phyloP scores from a whole-genome alignment of 495 filamentous ascomycete species.

The Cairneyella variabilis region DNA sequence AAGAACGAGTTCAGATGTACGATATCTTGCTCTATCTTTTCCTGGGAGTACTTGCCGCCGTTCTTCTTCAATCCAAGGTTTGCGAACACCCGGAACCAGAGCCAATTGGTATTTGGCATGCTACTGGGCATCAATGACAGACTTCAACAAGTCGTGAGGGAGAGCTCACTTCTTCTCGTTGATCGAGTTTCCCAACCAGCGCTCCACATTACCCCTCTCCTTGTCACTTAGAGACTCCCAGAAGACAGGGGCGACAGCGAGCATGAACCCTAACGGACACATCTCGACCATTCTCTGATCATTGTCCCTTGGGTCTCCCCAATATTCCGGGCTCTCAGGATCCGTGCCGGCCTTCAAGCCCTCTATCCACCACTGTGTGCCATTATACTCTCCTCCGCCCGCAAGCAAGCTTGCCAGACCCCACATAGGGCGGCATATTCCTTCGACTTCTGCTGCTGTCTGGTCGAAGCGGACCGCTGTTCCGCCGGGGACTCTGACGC shows the following conservation, averaged over 20 bases:
- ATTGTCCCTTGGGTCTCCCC: slow-evolving; percentile 66
- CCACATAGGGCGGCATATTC: slow-evolving; percentile 71
- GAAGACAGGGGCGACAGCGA: slow-evolving; percentile 38
- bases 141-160: not conserved
- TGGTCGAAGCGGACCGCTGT: slow-evolving; percentile 70
- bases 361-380: slow-evolving; percentile 55
- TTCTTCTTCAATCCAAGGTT: slow-evolving; percentile 69
- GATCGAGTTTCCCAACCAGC: slow-evolving; percentile 65
- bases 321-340: slow-evolving; percentile 62
- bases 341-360: slow-evolving; percentile 60
- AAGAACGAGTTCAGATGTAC: slow-evolving; percentile 77
- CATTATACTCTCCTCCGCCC: slow-evolving; percentile 59
- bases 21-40: slow-evolving; percentile 67
- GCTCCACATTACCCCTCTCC: slow-evolving; percentile 57
- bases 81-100: slow-evolving; percentile 81
- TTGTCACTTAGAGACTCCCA: slow-evolving; percentile 60
- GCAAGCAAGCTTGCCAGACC: slow-evolving; percentile 65
- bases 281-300: slow-evolving; percentile 87
- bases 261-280: slow-evolving; percentile 57
- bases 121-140: slow-evolving; percentile 22
- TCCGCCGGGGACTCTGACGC: slow-evolving; percentile 57
- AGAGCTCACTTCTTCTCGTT: slow-evolving; percentile 60
- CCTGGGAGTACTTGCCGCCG: slow-evolving; percentile 60
- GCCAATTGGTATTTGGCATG: slow-evolving; percentile 59
- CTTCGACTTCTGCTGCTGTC: slow-evolving; percentile 72